Evolutionary conservation across 2,329 filamentous ascomycete genomes (phyloP).

Genomic region (Aspergillus sp.): DNA sequence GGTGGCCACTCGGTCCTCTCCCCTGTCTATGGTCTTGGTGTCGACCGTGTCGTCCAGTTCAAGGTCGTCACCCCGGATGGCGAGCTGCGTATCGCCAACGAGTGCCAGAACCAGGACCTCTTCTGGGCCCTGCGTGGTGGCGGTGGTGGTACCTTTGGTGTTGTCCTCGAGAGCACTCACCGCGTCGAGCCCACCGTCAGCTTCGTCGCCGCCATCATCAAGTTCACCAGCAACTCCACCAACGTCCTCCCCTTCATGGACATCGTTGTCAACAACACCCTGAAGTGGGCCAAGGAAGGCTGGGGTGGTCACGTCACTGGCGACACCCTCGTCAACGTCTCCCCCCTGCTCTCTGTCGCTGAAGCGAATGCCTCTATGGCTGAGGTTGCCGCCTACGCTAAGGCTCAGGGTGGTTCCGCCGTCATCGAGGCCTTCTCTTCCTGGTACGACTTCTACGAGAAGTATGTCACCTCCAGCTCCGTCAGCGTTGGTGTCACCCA

Average conservation of each 20-base stretch:
- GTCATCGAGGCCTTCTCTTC: conserved; percentile 20
- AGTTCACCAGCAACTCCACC: conserved; percentile 18
- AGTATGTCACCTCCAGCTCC: conserved; percentile 19
- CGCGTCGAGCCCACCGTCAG: conserved; percentile 16
- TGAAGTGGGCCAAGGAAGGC: conserved; percentile 24
- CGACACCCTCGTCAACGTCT: conserved; percentile 21
- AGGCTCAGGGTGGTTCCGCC: conserved; percentile 17
- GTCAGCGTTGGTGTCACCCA: conserved; percentile 22
- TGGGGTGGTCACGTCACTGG: conserved; percentile 27
- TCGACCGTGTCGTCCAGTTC: conserved; percentile 32
- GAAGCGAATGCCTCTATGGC: conserved; percentile 19
- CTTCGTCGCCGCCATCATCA: conserved; percentile 18
- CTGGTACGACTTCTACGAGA: conserved; percentile 23
- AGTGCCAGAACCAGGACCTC: conserved; percentile 23
- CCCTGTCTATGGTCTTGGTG: conserved; percentile 31
- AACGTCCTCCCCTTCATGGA: conserved; percentile 25
- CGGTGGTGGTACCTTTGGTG: conserved; percentile 23
- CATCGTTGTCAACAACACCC: conserved; percentile 24
- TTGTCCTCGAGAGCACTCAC: conserved; percentile 20
- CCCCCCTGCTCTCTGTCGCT: conserved; percentile 15
- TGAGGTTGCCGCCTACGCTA: conserved; percentile 14
- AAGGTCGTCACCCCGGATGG: conserved; percentile 29
- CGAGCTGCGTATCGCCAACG: conserved; percentile 18
- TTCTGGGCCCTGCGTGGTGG: conserved; percentile 25
- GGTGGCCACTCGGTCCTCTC: conserved; percentile 34